These are phyloP conservation scores for Fomitopsis pinicola DNA, from an alignment of 1,284 basidiomycete genomes.

Conservation along the genomic window DNA sequence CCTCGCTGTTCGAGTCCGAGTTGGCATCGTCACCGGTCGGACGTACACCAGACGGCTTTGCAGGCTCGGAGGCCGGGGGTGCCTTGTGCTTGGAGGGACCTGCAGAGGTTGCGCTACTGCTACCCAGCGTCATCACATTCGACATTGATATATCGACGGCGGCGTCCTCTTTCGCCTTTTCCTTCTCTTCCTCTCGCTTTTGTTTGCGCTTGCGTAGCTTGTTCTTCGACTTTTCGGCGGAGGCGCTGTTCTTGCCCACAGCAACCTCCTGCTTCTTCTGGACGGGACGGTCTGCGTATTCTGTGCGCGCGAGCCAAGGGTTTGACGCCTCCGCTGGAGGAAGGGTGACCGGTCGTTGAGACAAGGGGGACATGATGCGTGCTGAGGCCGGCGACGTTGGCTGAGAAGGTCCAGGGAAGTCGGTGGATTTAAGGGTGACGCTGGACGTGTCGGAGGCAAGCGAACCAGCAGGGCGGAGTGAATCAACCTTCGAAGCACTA, in stretches of 20 bases:
- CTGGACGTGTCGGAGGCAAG: conserved; percentile 64
- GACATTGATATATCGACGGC: conserved; percentile 70
- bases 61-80: conserved; percentile 1
- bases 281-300: conserved; percentile 33
- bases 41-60: conserved; percentile 1
- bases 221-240: conserved; percentile 62
- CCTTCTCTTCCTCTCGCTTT: conserved; percentile 51
- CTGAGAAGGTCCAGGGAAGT: conserved; percentile 37
- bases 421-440: conserved; percentile 60
- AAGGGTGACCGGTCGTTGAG: conserved; percentile 11
- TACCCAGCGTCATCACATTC: conserved; percentile 41
- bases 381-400: conserved; percentile 18
- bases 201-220: conserved; percentile 60
- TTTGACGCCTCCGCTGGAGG: conserved; percentile 37
- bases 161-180: conserved; percentile 66
- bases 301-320: conserved; percentile 63
- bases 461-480: conserved; percentile 35
- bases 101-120: conserved; percentile 7
- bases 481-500: background rate
- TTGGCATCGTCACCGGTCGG: conserved; percentile 36
- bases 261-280: conserved; percentile 68
- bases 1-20: conserved; percentile 58
- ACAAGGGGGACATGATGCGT: conserved; percentile 8
- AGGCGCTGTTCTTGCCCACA: conserved; percentile 58
- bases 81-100: conserved; percentile 12